phyloP scores from a whole-genome alignment of 805 yeast species.

The Hanseniaspora thailandica region DNA sequence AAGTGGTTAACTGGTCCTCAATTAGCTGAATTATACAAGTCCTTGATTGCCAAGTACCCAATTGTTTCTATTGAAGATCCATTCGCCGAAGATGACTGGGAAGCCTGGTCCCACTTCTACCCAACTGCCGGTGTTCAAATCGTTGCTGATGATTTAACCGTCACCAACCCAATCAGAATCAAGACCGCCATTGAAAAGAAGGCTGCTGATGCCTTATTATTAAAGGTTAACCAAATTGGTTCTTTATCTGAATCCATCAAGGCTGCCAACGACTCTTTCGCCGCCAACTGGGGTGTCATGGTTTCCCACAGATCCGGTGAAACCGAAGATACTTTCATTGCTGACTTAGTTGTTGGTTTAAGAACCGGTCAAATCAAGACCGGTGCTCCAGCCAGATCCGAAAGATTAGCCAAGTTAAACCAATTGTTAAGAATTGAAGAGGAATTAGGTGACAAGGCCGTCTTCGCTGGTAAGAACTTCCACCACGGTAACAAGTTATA shows the following conservation, averaged over 20 bases:
- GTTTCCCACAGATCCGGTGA: constrained; percentile 99
- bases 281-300: constrained; percentile 99
- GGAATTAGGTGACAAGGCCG: constrained; percentile 94
- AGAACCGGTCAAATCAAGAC: constrained; percentile 98
- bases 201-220: constrained; percentile 85
- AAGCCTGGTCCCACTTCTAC: constrained; percentile 87
- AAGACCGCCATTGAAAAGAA: constrained; percentile 92
- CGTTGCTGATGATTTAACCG: constrained; percentile 97
- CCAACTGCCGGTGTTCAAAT: constrained; percentile 67
- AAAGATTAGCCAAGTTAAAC: constrained; percentile 98
- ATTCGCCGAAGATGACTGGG: constrained; percentile 99
- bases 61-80: constrained; percentile 98
- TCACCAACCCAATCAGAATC: constrained; percentile 93
- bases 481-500: constrained; percentile 40
- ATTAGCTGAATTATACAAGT: constrained; percentile 73
- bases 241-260: constrained; percentile 88
- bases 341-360: constrained; percentile 94
- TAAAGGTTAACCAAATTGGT: constrained; percentile 99
- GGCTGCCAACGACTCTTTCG: constrained; percentile 91
- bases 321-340: constrained; percentile 97
- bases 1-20: constrained; percentile 85
- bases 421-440: constrained; percentile 97
- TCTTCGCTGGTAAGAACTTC: constrained; percentile 90
- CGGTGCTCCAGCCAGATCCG: constrained; percentile 99
- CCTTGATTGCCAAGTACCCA: constrained; percentile 82